Evolutionary conservation across 306 rosid species (phyloP).

Genomic region (Quercus parvula): DNA sequence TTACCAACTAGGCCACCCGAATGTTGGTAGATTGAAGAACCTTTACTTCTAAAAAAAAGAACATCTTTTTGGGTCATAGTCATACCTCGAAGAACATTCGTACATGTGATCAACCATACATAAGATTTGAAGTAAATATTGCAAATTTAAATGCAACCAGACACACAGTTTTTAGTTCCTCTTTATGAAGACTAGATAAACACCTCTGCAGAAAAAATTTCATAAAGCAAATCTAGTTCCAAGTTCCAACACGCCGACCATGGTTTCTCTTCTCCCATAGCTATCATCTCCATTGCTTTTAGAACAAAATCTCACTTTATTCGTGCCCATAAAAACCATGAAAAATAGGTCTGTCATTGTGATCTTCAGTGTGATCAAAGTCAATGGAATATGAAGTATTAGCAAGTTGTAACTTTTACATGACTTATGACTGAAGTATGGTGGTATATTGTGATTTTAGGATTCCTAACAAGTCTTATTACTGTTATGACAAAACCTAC

Average conservation of each 20-base stretch:
- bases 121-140: not conserved
- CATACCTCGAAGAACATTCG: not conserved
- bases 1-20: too few species aligned
- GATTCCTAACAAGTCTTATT: too few species aligned
- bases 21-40: not conserved
- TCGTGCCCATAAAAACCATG: not conserved
- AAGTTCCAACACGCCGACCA: not conserved
- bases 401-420: too few species aligned
- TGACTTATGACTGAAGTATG: too few species aligned
- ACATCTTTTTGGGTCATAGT: not conserved
- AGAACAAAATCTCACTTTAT: not conserved
- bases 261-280: not conserved
- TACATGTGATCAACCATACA: not conserved
- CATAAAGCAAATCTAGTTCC: not conserved
- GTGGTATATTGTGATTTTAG: too few species aligned
- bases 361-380: too few species aligned
- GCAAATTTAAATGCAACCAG: not conserved
- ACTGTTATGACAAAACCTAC: too few species aligned
- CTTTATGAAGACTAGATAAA: not conserved
- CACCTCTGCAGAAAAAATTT: not conserved
- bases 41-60: not conserved
- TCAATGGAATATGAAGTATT: too few species aligned
- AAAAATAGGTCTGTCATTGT: not conserved
- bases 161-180: not conserved
- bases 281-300: not conserved